Conservation (phyloP, 2,329 filamentous ascomycete genomes). For the Taxawa tesnikishii region DNA sequence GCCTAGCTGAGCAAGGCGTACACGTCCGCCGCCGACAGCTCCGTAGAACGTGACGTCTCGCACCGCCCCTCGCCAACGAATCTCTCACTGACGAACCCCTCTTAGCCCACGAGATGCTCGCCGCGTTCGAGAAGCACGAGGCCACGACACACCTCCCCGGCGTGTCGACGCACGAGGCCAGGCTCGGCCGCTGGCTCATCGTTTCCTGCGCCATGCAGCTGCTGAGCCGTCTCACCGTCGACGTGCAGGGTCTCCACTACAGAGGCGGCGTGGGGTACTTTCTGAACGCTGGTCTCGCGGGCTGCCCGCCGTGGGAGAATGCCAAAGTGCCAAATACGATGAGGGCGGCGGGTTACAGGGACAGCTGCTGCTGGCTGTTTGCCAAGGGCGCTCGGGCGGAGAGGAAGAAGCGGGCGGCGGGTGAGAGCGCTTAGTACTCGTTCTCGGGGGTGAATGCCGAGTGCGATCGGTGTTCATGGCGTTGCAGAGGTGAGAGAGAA, state of each 20-base stretch:
- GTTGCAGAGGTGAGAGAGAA: no score
- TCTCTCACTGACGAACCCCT: no score
- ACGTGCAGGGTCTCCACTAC: constrained; percentile 24
- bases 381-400: no score
- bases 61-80: no score
- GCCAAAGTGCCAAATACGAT: constrained; percentile 1
- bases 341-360: neutral
- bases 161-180: constrained; percentile 25
- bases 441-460: no score
- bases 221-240: constrained; percentile 28
- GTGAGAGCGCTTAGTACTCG: no score
- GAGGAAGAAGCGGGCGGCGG: no score
- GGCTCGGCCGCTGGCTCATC: constrained; percentile 31
- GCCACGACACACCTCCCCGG: constrained; percentile 20
- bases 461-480: no score
- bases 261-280: constrained; percentile 26
- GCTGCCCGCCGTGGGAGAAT: constrained; percentile 12
- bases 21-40: no score
- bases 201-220: constrained; percentile 29
- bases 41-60: no score
- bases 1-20: no score
- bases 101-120: no score
- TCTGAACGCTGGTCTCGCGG: constrained; percentile 20
- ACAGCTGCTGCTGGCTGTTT: constrained; percentile 3
- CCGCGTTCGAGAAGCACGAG: constrained; percentile 29